A percentile compares a stretch with the other conserved stretches of the same genome.
phyloP scores from a whole-genome alignment of 192 early-diverging fungal species.

The Linnemannia zychae region DNA sequence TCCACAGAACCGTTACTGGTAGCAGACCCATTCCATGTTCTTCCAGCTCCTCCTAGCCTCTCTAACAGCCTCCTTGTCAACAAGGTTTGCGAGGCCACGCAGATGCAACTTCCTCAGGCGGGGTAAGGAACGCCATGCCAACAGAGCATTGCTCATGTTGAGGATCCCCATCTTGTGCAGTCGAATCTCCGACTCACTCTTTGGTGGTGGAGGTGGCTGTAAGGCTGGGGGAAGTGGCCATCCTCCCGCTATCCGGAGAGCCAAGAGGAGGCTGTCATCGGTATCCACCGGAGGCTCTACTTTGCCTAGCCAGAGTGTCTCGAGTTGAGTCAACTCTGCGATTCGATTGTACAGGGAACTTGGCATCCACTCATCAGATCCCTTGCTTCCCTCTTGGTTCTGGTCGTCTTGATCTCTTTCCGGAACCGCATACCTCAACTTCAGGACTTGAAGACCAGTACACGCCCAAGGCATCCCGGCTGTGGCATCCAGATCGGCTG shows the following conservation, averaged over 20 bases:
- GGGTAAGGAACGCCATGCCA: background rate
- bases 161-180: background rate
- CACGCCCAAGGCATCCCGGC: background rate
- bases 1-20: background rate
- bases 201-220: background rate
- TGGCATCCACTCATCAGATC: background rate
- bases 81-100: background rate
- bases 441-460: background rate
- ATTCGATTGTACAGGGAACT: conserved; percentile 2
- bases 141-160: background rate
- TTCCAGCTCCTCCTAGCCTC: background rate
- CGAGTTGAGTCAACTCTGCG: background rate
- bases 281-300: background rate
- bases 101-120: conserved; percentile 1
- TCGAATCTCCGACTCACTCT: background rate
- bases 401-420: background rate
- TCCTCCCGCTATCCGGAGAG: background rate
- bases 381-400: background rate
- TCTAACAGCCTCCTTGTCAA: background rate
- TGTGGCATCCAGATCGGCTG: background rate
- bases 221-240: background rate
- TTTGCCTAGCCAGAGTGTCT: conserved; percentile 7
- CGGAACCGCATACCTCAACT: background rate
- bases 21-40: background rate
- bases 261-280: background rate